These are phyloP conservation scores for Sambucus nigra DNA, from an alignment of 129 eudicot species.

Conservation along the genomic window DNA sequence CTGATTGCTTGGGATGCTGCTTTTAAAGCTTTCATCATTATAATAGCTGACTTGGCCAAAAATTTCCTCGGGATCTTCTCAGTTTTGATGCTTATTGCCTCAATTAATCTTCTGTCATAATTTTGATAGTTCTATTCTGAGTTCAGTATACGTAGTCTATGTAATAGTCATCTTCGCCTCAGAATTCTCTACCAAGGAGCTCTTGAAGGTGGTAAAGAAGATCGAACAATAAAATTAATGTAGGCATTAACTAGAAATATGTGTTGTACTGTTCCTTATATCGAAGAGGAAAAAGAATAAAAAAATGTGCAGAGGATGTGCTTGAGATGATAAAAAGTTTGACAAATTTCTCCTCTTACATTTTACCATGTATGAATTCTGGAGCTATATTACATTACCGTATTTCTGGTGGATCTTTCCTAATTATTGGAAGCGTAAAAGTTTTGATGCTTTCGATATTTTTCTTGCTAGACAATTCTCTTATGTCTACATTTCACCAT, in stretches of 20 bases:
- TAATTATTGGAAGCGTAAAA: neutral
- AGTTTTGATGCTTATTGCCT: neutral
- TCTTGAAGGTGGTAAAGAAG: too few relatives aligned
- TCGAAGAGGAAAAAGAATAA: too few relatives aligned
- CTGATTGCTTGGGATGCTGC: neutral
- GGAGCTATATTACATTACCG: too few relatives aligned
- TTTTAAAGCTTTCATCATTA: neutral
- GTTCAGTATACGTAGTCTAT: neutral
- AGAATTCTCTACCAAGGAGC: too few relatives aligned
- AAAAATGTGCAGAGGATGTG: too few relatives aligned
- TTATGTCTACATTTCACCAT: neutral
- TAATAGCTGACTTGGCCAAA: conserved; percentile 8
- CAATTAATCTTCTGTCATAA: neutral
- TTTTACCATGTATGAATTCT: too few relatives aligned
- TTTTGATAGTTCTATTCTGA: too few relatives aligned
- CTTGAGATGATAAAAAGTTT: too few relatives aligned
- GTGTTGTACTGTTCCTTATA: too few relatives aligned
- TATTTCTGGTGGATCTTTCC: neutral
- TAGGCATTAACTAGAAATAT: too few relatives aligned
- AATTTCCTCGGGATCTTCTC: conserved; percentile 9
- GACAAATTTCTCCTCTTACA: too few relatives aligned
- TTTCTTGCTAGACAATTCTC: neutral
- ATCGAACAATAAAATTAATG: too few relatives aligned
- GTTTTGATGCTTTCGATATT: neutral
- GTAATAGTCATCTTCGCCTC: neutral